Percentiles rank a stretch among this genome's conserved stretches.
Conservation (phyloP, 2,329 filamentous ascomycete genomes). For the Aspergillus thermomutatus region DNA sequence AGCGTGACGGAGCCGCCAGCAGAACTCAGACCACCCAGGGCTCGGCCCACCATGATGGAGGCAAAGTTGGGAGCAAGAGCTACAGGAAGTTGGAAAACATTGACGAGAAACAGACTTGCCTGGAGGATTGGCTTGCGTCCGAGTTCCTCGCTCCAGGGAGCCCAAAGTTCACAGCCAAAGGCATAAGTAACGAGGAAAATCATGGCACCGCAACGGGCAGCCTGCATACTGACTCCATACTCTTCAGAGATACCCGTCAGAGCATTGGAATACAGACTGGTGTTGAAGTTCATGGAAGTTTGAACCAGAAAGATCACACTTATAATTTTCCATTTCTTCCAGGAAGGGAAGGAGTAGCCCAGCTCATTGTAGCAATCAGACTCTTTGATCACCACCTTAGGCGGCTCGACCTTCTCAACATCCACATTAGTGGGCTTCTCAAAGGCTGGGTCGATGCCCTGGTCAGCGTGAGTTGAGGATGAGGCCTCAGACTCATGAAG, state of each 20-base stretch:
- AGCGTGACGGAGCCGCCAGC: constrained; percentile 71
- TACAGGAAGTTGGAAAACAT: constrained; percentile 71
- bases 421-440: constrained; percentile 24
- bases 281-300: constrained; percentile 77
- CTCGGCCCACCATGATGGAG: constrained; percentile 66
- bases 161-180: constrained; percentile 85
- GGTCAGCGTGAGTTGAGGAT: constrained; percentile 30
- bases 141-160: constrained; percentile 81
- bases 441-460: constrained; percentile 14
- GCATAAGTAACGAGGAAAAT: constrained; percentile 77
- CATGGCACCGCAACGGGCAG: constrained; percentile 69
- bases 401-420: constrained; percentile 26
- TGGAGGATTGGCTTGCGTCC: constrained; percentile 75
- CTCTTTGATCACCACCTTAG: constrained; percentile 47
- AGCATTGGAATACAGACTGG: constrained; percentile 69
- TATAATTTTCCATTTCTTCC: constrained; percentile 71
- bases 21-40: constrained; percentile 66
- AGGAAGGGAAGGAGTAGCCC: constrained; percentile 57
- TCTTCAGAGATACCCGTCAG: constrained; percentile 62
- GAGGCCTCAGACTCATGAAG: constrained; percentile 31
- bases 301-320: constrained; percentile 71
- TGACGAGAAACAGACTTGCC: constrained; percentile 69
- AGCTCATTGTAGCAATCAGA: constrained; percentile 65
- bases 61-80: constrained; percentile 71
- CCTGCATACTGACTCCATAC: constrained; percentile 65